Evolutionary conservation across 1,139 yeast genomes (phyloP).

Genomic region (Candida neerlandica): DNA sequence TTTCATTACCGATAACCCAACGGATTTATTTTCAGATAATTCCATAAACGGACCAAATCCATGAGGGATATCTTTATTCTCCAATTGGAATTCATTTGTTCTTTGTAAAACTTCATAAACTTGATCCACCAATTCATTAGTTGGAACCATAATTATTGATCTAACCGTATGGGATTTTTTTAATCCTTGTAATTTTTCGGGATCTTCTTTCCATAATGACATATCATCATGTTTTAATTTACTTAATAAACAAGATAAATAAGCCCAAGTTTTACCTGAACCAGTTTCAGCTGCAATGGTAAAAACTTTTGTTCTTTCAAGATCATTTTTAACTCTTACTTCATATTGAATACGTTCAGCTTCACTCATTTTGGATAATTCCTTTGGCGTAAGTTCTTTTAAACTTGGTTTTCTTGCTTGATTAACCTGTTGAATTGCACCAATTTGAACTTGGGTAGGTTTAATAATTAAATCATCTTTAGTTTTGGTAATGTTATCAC

Average conservation of each 20-base stretch:
- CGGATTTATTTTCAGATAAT: constrained; percentile 26
- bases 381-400: constrained; percentile 20
- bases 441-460: constrained; percentile 50
- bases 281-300: constrained; percentile 96
- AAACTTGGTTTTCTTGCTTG: constrained; percentile 26
- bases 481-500: constrained; percentile 23
- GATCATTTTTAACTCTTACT: constrained; percentile 33
- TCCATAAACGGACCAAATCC: constrained; percentile 27
- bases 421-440: constrained; percentile 47
- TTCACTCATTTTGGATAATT: constrained; percentile 25
- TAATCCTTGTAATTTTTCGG: constrained; percentile 32
- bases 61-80: constrained; percentile 20
- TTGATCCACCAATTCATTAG: constrained; percentile 85
- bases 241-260: constrained; percentile 73
- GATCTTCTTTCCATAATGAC: constrained; percentile 27
- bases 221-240: constrained; percentile 61
- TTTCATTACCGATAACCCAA: constrained; percentile 51
- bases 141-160: constrained; percentile 79
- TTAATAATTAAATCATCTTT: constrained; percentile 35
- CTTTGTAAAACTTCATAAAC: constrained; percentile 57
- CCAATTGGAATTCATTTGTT: constrained; percentile 33
- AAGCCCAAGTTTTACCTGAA: constrained; percentile 94
- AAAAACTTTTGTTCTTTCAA: constrained; percentile 56
- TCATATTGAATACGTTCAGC: constrained; percentile 28
- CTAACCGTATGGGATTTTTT: constrained; percentile 51